Evolutionary conservation across 2,329 filamentous ascomycete genomes (phyloP), one percentile per base, ranked within the genome.

Genomic region (Lasiodiplodia gonubiensis): DNA sequence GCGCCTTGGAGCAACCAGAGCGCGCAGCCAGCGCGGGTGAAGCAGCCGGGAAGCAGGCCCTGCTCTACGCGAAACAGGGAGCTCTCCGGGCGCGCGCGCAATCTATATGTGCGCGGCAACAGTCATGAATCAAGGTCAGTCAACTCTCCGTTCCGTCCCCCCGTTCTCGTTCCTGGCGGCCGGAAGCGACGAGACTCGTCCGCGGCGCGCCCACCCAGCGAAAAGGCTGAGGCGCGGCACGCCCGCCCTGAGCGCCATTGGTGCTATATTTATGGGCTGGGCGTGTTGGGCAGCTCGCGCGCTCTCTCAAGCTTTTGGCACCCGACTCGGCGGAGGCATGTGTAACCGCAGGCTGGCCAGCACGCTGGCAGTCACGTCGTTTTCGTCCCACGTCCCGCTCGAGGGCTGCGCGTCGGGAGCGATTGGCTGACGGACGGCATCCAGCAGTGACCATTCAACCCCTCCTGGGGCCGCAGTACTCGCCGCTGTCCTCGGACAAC

Each of bases 41-140:
- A 48, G 37, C 37, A 25, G 37, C 54, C 54, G 35, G 37, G 35
- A 81, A 90, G 30, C 89, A 92, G 59, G 87, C 92, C 69, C 86
- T 86, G 64, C 85, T 99, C 8, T 99, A 97, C 78, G 78, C 83
- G 25, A 92, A 92, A 53, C 95, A 99, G 79, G 86, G 84, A 18
- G 78, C 77, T 2, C 86, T 99, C 37, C 39, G 57, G 39, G 57
- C 54, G 57, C 23, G 57, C 59, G 59, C 39, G 52, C 37, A 42
- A 42, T 65, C 63, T 65, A 66, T 37, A 66, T 66, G 64, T 66
- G 52, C 52, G 64, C 64, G 8, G 64, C 64, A 37, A 49, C n/a
- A 21, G 48, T 57, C 53, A 67, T 67, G 64, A 67, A 67, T 18
- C 53, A 67, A 60, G 64, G 64, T 67, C 64, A 67, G 64, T 60